Percentiles rank a stretch among this genome's conserved stretches.
phyloP scores from a whole-genome alignment of 352 stramenopile genomes.

The Globisporangium orthogonon region DNA sequence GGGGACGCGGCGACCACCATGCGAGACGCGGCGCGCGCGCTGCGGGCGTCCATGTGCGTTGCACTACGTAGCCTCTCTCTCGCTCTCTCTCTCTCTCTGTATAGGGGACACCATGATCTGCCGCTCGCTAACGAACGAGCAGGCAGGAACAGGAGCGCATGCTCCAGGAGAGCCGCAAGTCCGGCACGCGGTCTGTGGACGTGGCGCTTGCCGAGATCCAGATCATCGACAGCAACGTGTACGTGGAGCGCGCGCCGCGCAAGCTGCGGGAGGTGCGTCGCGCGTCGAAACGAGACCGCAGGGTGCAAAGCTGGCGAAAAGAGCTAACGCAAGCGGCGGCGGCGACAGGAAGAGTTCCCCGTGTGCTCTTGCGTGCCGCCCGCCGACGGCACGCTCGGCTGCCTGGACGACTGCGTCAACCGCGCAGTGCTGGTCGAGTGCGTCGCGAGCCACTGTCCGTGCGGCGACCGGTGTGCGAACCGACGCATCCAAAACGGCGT shows the following conservation, averaged over 20 bases:
- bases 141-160: conserved; percentile 33
- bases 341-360: conserved; percentile 61
- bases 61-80: too few relatives aligned
- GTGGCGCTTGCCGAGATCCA: conserved; percentile 64
- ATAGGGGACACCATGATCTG: not conserved
- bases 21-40: not conserved
- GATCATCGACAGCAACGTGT: conserved; percentile 67
- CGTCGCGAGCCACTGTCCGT: conserved; percentile 48
- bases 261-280: conserved; percentile 32
- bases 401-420: conserved; percentile 73
- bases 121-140: not conserved
- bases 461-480: conserved; percentile 60
- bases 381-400: conserved; percentile 33
- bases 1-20: not conserved
- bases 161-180: conserved; percentile 49
- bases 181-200: conserved; percentile 59
- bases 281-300: too few relatives aligned
- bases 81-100: not conserved
- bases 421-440: conserved; percentile 69
- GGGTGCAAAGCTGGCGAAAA: too few relatives aligned
- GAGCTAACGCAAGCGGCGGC: not conserved
- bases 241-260: conserved; percentile 63
- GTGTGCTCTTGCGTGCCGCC: conserved; percentile 48
- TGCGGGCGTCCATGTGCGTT: not conserved
- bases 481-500: conserved; percentile 62